These are phyloP conservation scores for Urtica urens DNA, from an alignment of 306 rosid species.

Conservation along the genomic window DNA sequence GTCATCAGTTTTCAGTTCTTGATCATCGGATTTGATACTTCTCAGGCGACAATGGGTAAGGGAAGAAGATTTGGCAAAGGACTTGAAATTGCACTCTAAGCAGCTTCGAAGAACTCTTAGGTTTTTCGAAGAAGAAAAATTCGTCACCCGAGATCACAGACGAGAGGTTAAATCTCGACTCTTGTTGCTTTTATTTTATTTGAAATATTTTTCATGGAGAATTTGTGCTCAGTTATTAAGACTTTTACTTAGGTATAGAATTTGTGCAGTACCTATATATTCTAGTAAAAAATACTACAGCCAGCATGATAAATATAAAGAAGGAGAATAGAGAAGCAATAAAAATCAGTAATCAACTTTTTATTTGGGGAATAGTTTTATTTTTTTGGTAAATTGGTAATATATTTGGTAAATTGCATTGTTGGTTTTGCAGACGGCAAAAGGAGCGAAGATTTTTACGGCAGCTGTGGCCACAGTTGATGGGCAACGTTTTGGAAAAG, in stretches of 20 bases:
- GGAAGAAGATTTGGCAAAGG: slow-evolving; percentile 96
- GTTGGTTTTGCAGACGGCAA: slow-evolving; percentile 49
- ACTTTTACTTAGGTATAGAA: no score
- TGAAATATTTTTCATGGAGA: slow-evolving; percentile 1
- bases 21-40: background rate
- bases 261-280: no score
- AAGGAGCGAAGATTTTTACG: slow-evolving; percentile 84
- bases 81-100: slow-evolving; percentile 78
- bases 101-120: slow-evolving; percentile 80
- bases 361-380: no score
- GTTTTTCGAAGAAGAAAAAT: slow-evolving; percentile 87
- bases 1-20: background rate
- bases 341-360: no score
- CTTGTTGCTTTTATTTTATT: slow-evolving; percentile 7
- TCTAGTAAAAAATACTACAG: no score
- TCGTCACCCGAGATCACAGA: slow-evolving; percentile 81
- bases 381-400: no score
- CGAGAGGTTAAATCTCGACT: slow-evolving; percentile 51
- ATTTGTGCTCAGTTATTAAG: background rate
- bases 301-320: no score
- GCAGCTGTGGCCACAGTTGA: slow-evolving; percentile 87
- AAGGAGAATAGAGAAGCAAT: no score
- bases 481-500: slow-evolving; percentile 40
- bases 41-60: slow-evolving; percentile 91
- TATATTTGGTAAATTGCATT: no score